A percentile compares a stretch with the other conserved stretches of the same genome.
These are phyloP conservation scores for Diplosphaera chodatii DNA, from an alignment of 139 green algal species.

Conservation along the genomic window DNA sequence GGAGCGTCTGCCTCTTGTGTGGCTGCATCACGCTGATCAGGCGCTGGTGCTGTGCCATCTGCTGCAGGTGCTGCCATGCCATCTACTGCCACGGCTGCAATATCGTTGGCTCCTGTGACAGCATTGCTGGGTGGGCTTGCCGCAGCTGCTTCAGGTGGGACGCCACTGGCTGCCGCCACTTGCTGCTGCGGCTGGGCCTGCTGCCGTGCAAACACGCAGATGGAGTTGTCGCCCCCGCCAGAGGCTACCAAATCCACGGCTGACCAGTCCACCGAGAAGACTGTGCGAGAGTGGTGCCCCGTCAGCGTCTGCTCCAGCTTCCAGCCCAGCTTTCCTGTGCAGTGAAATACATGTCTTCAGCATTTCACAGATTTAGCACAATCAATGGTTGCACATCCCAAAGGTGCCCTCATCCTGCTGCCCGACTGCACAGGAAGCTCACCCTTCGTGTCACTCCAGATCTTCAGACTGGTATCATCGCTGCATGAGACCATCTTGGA, in stretches of 20 bases:
- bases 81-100: neutral
- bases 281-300: constrained; percentile 66
- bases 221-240: constrained; percentile 60
- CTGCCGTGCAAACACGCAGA: constrained; percentile 50
- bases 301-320: constrained; percentile 39
- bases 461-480: constrained; percentile 71
- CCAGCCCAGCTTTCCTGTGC: constrained; percentile 24
- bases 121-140: too few species aligned
- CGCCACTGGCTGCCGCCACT: neutral
- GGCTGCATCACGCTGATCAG: too few species aligned
- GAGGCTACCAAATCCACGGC: constrained; percentile 48
- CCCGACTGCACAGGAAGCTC: neutral
- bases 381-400: neutral
- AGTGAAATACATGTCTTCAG: neutral
- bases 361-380: neutral
- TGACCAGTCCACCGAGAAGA: constrained; percentile 78
- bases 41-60: too few species aligned
- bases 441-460: constrained; percentile 43
- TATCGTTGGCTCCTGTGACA: too few species aligned
- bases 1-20: too few species aligned
- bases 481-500: constrained; percentile 72
- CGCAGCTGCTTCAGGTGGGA: neutral
- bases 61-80: constrained; percentile 1
- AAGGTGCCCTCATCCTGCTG: neutral
- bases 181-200: neutral